Percentiles rank a stretch among this genome's conserved stretches.
Evolutionary conservation across 768 basidiomycete genomes (phyloP).

Genomic region (Termitomyces sp.): DNA sequence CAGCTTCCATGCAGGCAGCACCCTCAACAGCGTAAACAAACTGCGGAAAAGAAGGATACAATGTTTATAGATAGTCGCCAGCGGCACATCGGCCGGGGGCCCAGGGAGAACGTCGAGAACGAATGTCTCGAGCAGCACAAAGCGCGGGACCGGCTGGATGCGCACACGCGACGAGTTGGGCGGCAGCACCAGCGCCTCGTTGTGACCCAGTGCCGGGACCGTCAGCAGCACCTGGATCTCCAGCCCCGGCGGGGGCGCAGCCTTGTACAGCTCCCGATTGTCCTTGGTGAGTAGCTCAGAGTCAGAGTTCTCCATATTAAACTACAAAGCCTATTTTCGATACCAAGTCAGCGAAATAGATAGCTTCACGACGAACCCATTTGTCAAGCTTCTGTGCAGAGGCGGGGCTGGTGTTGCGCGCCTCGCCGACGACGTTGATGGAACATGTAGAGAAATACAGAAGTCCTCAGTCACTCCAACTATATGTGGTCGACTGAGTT

Average conservation of each 20-base stretch:
- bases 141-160: slow-evolving; percentile 65
- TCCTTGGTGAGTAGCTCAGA: slow-evolving; percentile 29
- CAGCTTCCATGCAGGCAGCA: slow-evolving; percentile 76
- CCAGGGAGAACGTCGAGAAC: slow-evolving; percentile 42
- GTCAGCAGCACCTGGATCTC: slow-evolving; percentile 20
- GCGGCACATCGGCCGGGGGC: slow-evolving; percentile 47
- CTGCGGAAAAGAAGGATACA: slow-evolving; percentile 81
- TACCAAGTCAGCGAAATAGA: too few species aligned
- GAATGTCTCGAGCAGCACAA: slow-evolving; percentile 75
- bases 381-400: too few species aligned
- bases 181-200: slow-evolving; percentile 55
- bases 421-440: too few species aligned
- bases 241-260: slow-evolving; percentile 37
- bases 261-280: slow-evolving; percentile 54
- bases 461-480: too few species aligned
- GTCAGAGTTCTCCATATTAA: too few species aligned
- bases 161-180: slow-evolving; percentile 58
- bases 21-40: slow-evolving; percentile 66
- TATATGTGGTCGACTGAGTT: too few species aligned
- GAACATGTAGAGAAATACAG: too few species aligned
- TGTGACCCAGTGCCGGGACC: too few species aligned
- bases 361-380: too few species aligned
- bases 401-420: too few species aligned
- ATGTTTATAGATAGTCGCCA: slow-evolving; percentile 82
- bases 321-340: too few species aligned